Conservation (phyloP, 2,329 filamentous ascomycete species). For the Epichloe uncinata region DNA sequence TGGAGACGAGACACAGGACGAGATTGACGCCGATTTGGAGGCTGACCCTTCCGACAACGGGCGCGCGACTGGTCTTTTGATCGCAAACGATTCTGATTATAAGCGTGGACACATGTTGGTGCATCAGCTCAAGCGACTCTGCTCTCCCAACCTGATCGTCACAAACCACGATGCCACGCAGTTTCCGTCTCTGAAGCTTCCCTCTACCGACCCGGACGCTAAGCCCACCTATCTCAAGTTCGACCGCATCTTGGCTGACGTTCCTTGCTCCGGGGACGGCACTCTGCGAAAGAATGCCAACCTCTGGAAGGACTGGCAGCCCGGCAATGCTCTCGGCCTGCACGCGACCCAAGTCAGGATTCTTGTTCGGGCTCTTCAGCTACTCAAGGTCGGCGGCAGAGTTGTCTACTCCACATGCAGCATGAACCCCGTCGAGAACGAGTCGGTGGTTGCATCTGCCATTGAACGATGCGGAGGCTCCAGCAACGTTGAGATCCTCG, state of each 20-base stretch:
- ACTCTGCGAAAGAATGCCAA: slow-evolving; percentile 87
- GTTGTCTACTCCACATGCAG: slow-evolving; percentile 98
- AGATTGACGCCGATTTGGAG: slow-evolving; percentile 38
- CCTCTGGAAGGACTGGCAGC: slow-evolving; percentile 91
- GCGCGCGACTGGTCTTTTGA: slow-evolving; percentile 76
- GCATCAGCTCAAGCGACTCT: slow-evolving; percentile 93
- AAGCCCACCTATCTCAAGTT: slow-evolving; percentile 77
- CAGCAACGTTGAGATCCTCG: slow-evolving; percentile 68
- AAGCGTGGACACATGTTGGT: slow-evolving; percentile 94
- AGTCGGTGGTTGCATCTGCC: slow-evolving; percentile 77
- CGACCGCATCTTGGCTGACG: slow-evolving; percentile 89
- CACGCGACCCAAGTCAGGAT: slow-evolving; percentile 82
- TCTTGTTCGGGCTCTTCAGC: slow-evolving; percentile 79
- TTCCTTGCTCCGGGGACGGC: slow-evolving; percentile 96
- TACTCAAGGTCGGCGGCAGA: slow-evolving; percentile 88
- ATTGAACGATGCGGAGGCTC: slow-evolving; percentile 81
- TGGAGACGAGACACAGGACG: slow-evolving; percentile 32
- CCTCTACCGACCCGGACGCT: slow-evolving; percentile 38
- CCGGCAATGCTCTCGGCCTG: slow-evolving; percentile 74
- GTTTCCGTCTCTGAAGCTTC: slow-evolving; percentile 85
- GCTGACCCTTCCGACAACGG: slow-evolving; percentile 61
- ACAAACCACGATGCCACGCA: slow-evolving; percentile 96
- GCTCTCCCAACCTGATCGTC: slow-evolving; percentile 90
- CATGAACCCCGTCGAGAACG: slow-evolving; percentile 97
- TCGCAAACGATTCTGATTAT: slow-evolving; percentile 95